phyloP scores from a whole-genome alignment of 345 rosid species.

The Linum trigynum region DNA sequence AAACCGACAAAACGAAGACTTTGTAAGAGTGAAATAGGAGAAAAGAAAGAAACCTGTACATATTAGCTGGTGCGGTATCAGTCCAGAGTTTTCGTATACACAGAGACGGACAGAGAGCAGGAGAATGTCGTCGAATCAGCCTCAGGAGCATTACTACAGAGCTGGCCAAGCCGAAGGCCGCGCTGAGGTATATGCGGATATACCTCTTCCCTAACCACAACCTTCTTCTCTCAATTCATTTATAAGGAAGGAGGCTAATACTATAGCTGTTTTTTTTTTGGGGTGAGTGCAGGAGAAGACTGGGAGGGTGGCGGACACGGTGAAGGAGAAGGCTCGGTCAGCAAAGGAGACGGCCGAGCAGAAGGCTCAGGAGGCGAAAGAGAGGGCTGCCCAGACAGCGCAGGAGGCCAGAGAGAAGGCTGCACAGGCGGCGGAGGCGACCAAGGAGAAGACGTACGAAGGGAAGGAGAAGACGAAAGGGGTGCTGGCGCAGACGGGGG shows the following conservation, averaged over 20 bases:
- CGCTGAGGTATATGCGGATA: slow-evolving; percentile 41
- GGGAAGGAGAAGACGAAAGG: slow-evolving; percentile 45
- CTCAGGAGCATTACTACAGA: slow-evolving; percentile 29
- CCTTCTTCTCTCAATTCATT: slow-evolving; percentile 15
- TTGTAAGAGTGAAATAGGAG: too few relatives aligned
- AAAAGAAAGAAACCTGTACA: too few relatives aligned
- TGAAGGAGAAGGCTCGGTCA: slow-evolving; percentile 2
- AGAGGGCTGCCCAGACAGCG: slow-evolving; percentile 22
- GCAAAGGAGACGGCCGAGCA: slow-evolving; percentile 21
- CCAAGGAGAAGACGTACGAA: slow-evolving; percentile 31
- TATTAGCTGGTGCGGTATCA: not conserved
- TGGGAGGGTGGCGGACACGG: not conserved
- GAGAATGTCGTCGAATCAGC: slow-evolving; percentile 39
- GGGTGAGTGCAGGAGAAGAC: not conserved
- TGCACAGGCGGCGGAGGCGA: slow-evolving; percentile 17
- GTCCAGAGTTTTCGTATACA: not conserved
- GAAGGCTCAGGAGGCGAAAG: slow-evolving; percentile 22
- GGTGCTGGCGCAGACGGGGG: slow-evolving; percentile 42
- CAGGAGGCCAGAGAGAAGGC: slow-evolving; percentile 32
- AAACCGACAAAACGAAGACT: too few relatives aligned
- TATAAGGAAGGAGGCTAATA: not conserved
- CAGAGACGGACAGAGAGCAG: not conserved
- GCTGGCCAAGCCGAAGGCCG: slow-evolving; percentile 56
- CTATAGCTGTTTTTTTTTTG: not conserved
- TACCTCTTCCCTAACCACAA: slow-evolving; percentile 22